Evolutionary conservation across 495 filamentous ascomycete genomes (phyloP), one percentile per base, ranked within the genome.

Genomic region (Paragyromitra xinjiangensis): DNA sequence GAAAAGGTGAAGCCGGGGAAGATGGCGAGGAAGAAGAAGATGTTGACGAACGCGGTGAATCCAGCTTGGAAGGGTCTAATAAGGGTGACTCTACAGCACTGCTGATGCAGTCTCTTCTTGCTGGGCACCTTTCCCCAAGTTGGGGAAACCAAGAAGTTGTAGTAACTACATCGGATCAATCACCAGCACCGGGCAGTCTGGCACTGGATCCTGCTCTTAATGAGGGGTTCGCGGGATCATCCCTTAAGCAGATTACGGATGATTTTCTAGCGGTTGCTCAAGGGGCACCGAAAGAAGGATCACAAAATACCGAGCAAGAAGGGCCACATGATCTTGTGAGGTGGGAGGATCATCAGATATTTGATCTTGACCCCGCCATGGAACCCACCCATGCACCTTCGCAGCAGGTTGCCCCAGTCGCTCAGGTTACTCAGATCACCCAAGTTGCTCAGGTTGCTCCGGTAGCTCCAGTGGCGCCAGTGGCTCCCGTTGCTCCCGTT

Each of bases 311-410:
- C 1, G 78, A 71, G 11, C 77, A 62, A 5, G 75, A 78, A 19
- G 59, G 45, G 8, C 37, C 72, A 12, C 73, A 81, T 62, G 78
- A 82, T 66, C 61, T 80, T 22, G 77, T 82, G 44, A 66, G 77
- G 40, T 82, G 81, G 81, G 81, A 82, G 42, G 81, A 82, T 64
- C 81, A 82, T 62, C 80, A 75, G 50, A 82, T 82, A 29, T 82
- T 82, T 51, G 80, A 82, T 37, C 71, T 82, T 39, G 81, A 82
- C 51, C 73, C 71, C 6, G n/a, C 76, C 2, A 78, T 78, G 44
- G 51, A 73, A 44, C 26, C 74, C 37, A 39, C 69, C n/a, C 64
- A 74, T 29, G 55, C 64, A 39, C 55, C 71, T 40, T 42, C 69
- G 29, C 74, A 74, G 40, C 40, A 45, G 51, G 45, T 56, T 22